These are phyloP conservation scores for Tetracladium marchalianum DNA, from an alignment of 495 filamentous ascomycete species.

Conservation along the genomic window DNA sequence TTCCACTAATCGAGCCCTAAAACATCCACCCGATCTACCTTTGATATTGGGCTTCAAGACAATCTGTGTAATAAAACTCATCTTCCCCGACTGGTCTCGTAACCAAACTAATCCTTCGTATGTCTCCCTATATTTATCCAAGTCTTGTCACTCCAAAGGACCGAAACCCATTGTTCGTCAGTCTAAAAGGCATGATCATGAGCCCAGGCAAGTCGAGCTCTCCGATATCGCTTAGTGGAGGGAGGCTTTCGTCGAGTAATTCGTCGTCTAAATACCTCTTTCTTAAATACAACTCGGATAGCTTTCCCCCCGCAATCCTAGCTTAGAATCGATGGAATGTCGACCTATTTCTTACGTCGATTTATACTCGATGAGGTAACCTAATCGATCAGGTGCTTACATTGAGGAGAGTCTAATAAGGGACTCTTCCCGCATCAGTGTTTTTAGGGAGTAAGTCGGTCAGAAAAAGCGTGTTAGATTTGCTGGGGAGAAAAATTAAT, in stretches of 20 bases:
- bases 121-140: slow-evolving; percentile 15
- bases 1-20: slow-evolving; percentile 6
- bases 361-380: slow-evolving; percentile 18
- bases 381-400: slow-evolving; percentile 22
- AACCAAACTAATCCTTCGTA: neutral
- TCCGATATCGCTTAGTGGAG: slow-evolving; percentile 6
- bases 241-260: slow-evolving; percentile 18
- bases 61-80: neutral
- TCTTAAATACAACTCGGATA: slow-evolving; percentile 18
- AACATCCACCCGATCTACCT: slow-evolving; percentile 12
- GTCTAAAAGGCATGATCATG: slow-evolving; percentile 15
- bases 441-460: slow-evolving; percentile 13
- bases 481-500: slow-evolving; percentile 16
- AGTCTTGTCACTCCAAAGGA: slow-evolving; percentile 25
- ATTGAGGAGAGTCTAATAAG: slow-evolving; percentile 20
- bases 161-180: slow-evolving; percentile 16
- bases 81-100: neutral
- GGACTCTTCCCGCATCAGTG: slow-evolving; percentile 10
- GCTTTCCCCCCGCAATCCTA: slow-evolving; percentile 11
- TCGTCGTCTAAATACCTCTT: slow-evolving; percentile 21
- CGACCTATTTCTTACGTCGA: slow-evolving; percentile 16
- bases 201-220: slow-evolving; percentile 12
- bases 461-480: slow-evolving; percentile 19
- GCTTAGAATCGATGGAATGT: slow-evolving; percentile 19
- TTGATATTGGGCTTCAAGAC: slow-evolving; percentile 11